phyloP scores from a whole-genome alignment of 345 rosid species.

The Heritiera fomes region DNA sequence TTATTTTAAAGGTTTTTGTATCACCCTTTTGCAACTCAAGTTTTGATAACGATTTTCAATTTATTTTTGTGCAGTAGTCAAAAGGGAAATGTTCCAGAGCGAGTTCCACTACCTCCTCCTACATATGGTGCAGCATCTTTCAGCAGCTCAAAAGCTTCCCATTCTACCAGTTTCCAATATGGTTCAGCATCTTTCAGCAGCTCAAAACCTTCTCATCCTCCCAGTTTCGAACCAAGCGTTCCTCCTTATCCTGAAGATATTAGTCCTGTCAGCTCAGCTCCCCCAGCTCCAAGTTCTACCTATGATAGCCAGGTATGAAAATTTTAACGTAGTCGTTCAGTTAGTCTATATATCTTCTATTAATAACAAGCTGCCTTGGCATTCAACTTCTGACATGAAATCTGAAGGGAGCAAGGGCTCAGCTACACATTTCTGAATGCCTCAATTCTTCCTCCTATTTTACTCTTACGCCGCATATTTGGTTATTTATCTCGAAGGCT shows the following conservation, averaged over 20 bases:
- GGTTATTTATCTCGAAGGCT: background rate
- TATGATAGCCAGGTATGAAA: constrained; percentile 62
- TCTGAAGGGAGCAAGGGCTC: background rate
- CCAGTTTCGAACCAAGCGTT: constrained; percentile 42
- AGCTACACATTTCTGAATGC: background rate
- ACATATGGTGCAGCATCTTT: constrained; percentile 44
- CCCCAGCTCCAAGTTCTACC: constrained; percentile 48
- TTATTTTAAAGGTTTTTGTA: background rate
- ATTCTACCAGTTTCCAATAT: constrained; percentile 42
- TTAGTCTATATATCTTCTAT: background rate
- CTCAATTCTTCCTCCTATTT: background rate
- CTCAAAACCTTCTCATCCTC: background rate
- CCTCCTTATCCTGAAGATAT: constrained; percentile 48
- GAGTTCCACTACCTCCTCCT: constrained; percentile 84
- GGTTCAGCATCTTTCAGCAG: constrained; percentile 5
- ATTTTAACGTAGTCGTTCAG: background rate
- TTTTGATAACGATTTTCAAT: background rate
- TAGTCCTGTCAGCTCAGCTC: constrained; percentile 43
- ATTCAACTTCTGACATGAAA: background rate
- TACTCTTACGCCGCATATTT: background rate
- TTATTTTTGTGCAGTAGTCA: constrained; percentile 43
- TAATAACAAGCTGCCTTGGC: background rate
- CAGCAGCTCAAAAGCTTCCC: constrained; percentile 41
- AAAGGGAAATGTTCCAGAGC: constrained; percentile 51
- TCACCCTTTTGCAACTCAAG: background rate